phyloP scores from a whole-genome alignment of 331 rosid genomes.

The Rhamnella rubrinervis region DNA sequence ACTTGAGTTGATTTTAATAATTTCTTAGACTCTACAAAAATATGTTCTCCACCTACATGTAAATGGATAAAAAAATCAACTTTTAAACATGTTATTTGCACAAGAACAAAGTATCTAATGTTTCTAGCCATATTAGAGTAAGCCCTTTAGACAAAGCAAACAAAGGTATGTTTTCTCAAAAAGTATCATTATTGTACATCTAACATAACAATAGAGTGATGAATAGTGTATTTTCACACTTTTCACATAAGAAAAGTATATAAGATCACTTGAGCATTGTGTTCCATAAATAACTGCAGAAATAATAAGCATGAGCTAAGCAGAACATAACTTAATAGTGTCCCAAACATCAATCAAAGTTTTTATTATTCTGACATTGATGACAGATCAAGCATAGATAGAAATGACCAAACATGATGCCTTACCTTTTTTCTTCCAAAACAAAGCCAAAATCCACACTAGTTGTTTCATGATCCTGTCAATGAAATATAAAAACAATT shows the following conservation, averaged over 20 bases:
- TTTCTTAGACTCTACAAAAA: too few relatives aligned
- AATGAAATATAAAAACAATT: too few relatives aligned
- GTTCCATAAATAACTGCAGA: constrained; percentile 82
- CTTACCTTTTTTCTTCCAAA: too few relatives aligned
- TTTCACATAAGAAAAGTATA: constrained; percentile 88
- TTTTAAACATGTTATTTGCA: too few relatives aligned
- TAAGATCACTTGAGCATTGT: constrained; percentile 83
- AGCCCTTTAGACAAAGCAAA: constrained; percentile 9
- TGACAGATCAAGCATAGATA: background rate
- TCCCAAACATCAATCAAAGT: background rate
- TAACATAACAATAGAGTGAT: constrained; percentile 3
- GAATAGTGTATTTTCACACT: constrained; percentile 39
- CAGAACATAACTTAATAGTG: background rate
- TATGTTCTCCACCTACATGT: too few relatives aligned
- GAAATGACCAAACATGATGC: too few relatives aligned
- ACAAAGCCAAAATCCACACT: too few relatives aligned
- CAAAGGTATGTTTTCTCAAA: constrained; percentile 4
- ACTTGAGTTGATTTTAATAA: too few relatives aligned
- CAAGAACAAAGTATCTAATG: too few relatives aligned
- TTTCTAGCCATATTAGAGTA: too few relatives aligned
- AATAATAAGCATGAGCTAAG: constrained; percentile 24
- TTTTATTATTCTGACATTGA: constrained; percentile 16
- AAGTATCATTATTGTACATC: background rate
- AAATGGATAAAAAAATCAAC: too few relatives aligned
- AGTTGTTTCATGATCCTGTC: too few relatives aligned